These are phyloP conservation scores for Sclerotiophoma versabilis DNA, from an alignment of 2,329 filamentous ascomycete genomes.

Conservation along the genomic window DNA sequence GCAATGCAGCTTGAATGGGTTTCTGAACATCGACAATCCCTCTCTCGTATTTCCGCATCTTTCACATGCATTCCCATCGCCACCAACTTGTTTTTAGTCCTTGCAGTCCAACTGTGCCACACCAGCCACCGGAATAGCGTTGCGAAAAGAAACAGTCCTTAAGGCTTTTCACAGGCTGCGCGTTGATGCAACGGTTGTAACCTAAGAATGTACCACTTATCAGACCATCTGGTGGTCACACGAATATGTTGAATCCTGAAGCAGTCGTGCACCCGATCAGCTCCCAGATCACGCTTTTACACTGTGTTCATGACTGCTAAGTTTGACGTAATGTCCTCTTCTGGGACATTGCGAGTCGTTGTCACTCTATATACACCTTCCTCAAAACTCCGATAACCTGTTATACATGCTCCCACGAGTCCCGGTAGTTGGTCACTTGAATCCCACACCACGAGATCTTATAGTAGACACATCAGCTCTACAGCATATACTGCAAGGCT, in stretches of 20 bases:
- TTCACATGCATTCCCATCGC: not conserved
- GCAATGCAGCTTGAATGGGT: no score
- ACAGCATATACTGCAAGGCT: not conserved
- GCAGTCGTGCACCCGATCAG: not conserved
- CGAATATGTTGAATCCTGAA: not conserved
- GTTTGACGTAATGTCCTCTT: not conserved
- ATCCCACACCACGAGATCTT: not conserved
- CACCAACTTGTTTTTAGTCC: not conserved
- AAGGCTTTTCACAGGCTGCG: not conserved
- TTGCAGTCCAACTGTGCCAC: not conserved
- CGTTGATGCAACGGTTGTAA: not conserved
- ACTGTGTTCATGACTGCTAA: not conserved
- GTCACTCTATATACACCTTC: no score
- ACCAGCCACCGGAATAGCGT: not conserved
- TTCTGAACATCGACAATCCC: not conserved
- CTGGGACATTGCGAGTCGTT: not conserved
- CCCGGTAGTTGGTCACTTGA: no score
- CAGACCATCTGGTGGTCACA: not conserved
- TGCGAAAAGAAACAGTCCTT: not conserved
- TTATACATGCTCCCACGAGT: no score
- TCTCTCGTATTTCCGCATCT: not conserved
- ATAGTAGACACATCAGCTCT: not conserved
- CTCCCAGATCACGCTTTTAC: not conserved
- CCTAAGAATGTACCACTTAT: not conserved
- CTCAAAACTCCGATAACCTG: no score